Evolutionary conservation across 106 monocot species (phyloP), one percentile per base, ranked within the genome.

Genomic region (Posidonia australis): DNA sequence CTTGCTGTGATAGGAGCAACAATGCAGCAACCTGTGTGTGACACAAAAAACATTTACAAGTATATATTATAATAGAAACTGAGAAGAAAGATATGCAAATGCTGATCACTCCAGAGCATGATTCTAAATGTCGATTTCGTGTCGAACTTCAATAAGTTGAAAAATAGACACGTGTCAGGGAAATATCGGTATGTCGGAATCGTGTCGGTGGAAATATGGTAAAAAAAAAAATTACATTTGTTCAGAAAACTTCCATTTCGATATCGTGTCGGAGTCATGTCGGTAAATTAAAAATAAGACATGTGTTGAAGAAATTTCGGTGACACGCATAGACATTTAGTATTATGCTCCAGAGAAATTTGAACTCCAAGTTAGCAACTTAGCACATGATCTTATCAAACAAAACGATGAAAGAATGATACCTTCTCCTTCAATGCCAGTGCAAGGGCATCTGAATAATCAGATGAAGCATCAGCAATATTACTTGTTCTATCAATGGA

Each of bases 381-480:
- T 54, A 11, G 22, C 54, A 19, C 26, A 58, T 3, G 5, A 29
- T 30, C 26, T 10, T 26, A 29, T 58, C 0, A 21, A 19, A 59
- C 3, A 21, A 59, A 59, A 24, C 5, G 14, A 60, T 17, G 45
- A 66, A 42, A n/a, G 19, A 58, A 24, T 5, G 24, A 41, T 1
- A 98, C 98, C 85, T 98, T 98, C 67, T 91, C 98, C 74, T 85
- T 77, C 74, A 98, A 76, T 57, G 91, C 98, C 68, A 88, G 82
- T 30, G 81, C 72, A 72, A 98, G 71, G 24, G 77, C 75, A 41
- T 85, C 77, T 54, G 91, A 81, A 20, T 63, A 65, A 74, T 77
- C 80, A 53, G 3, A 47, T 51, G 58, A 62, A 17, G 44, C 76
- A 21, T 65, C 54, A 20, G 26, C 49, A 62, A 45, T n/a, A 70